These are phyloP conservation scores for Pseudogymnoascus destructans DNA, from an alignment of 2,329 filamentous ascomycete species.

Conservation along the genomic window DNA sequence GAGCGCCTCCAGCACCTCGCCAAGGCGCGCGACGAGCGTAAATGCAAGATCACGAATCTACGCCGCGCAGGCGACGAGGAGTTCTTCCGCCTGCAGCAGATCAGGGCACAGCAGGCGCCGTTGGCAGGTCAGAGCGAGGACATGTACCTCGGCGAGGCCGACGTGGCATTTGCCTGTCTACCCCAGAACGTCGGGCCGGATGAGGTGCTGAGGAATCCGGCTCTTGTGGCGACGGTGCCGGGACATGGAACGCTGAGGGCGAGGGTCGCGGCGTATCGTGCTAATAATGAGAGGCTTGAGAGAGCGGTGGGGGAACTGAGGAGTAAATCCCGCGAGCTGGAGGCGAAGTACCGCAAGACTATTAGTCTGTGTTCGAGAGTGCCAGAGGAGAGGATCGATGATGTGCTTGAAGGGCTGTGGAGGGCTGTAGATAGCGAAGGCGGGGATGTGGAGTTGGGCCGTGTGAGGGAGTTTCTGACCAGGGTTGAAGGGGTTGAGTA, in stretches of 20 bases:
- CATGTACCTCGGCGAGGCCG: constrained; percentile 29
- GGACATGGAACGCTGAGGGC: constrained; percentile 49
- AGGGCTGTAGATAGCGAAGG: constrained; percentile 83
- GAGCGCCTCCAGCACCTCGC: constrained; percentile 56
- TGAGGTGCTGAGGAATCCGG: constrained; percentile 14
- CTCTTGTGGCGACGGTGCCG: constrained; percentile 34
- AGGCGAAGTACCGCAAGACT: constrained; percentile 76
- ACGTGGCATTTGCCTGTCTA: constrained; percentile 19
- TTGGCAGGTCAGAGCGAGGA: constrained; percentile 32
- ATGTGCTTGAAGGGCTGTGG: constrained; percentile 63
- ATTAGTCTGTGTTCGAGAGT: constrained; percentile 78
- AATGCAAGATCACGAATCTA: constrained; percentile 65
- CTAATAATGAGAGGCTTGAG: constrained; percentile 53
- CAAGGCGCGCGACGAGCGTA: constrained; percentile 48
- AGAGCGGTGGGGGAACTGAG: constrained; percentile 59
- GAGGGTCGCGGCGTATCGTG: constrained; percentile 55
- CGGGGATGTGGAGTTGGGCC: constrained; percentile 58
- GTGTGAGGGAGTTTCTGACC: constrained; percentile 66
- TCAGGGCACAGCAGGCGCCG: constrained; percentile 32
- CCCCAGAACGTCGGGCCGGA: constrained; percentile 12
- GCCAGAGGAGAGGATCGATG: constrained; percentile 63
- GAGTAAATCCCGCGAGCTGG: constrained; percentile 68
- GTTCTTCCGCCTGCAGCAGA: constrained; percentile 37
- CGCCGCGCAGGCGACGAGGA: constrained; percentile 61
- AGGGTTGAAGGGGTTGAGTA: constrained; percentile 48